phyloP scores from a whole-genome alignment of 2,329 filamentous ascomycete genomes.

The Xylaria sp. region DNA sequence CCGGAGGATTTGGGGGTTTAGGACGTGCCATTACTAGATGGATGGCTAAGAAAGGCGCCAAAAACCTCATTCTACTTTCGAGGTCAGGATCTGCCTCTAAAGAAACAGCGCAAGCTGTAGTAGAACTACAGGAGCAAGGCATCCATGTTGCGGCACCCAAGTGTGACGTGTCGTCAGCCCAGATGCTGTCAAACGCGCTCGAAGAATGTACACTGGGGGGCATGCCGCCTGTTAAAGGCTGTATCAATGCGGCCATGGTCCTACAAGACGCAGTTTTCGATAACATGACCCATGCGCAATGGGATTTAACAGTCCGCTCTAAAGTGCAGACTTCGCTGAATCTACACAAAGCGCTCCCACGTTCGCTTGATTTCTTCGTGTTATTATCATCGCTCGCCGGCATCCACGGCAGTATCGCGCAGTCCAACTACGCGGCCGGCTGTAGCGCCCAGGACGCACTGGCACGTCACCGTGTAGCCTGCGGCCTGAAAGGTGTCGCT shows the following conservation, averaged over 20 bases:
- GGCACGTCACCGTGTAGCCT: not conserved
- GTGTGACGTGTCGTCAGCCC: not conserved
- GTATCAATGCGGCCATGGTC: constrained; percentile 31
- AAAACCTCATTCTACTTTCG: constrained; percentile 39
- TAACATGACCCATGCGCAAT: not conserved
- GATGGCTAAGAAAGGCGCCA: constrained; percentile 39
- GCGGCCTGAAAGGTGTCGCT: not conserved
- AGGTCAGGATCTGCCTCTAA: constrained; percentile 24
- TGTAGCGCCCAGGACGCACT: not conserved
- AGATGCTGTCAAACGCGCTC: not conserved
- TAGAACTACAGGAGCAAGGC: constrained; percentile 13
- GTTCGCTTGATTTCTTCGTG: not conserved
- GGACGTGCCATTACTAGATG: constrained; percentile 35
- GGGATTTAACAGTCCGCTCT: not conserved
- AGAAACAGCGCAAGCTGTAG: constrained; percentile 23
- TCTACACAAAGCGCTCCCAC: not conserved
- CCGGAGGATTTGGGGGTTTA: constrained; percentile 43
- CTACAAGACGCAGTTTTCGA: not conserved
- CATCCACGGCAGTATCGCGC: not conserved
- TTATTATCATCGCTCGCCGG: not conserved
- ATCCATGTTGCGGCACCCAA: not conserved
- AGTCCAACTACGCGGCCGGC: not conserved
- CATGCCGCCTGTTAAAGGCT: not conserved
- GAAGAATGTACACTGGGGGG: not conserved
- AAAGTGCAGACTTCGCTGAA: not conserved